Evolutionary conservation across 495 filamentous ascomycete species (phyloP), one percentile per base, ranked within the genome.

Genomic region (Annulohypoxylon maeteangense): DNA sequence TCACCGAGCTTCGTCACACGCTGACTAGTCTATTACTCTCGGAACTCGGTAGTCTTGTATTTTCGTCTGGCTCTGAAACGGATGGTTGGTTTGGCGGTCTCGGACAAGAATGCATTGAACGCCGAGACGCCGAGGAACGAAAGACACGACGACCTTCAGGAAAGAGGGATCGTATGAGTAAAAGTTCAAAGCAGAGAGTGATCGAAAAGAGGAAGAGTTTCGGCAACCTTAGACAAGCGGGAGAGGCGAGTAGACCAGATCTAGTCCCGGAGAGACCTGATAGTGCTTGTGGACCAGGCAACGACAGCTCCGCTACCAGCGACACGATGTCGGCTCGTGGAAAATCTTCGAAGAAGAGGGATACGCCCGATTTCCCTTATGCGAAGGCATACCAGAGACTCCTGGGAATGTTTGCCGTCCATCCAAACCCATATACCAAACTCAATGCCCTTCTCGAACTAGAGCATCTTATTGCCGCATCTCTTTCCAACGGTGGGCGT

Each of bases 371-470:
- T 18, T 95, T 95, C 74, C 89, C 91, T 0, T 94, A 93, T 67
- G 82, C 83, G 42, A 84, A 87, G 48, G 91, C 93, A 4, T 98
- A 95, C 79, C 88, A 89, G 71, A 90, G 89, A 23, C 86, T 98
- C 0, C 82, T 97, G 20, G 88, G 90, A 56, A 93, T 92, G 75
- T 97, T 98, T 72, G 95, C 93, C 16, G 92, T 93, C 3, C 93
- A 95, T 75, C 92, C 92, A 2, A 97, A 96, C 72, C 94, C 94
- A 0, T 92, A 90, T 71, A 86, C 89, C 53, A 98, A 98, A 76
- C 87, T 98, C 16, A 90, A 91, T 71, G 91, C 92, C 0, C 85
- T 98, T 2, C 90, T 89, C 54, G 93, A 98, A 77, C 85, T 98
- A 14, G 88, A 95, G 72, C 89, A 90, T 42, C 80, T 98, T 36